phyloP scores from a whole-genome alignment of 2,329 filamentous ascomycete genomes.

The Arthroderma sp. region DNA sequence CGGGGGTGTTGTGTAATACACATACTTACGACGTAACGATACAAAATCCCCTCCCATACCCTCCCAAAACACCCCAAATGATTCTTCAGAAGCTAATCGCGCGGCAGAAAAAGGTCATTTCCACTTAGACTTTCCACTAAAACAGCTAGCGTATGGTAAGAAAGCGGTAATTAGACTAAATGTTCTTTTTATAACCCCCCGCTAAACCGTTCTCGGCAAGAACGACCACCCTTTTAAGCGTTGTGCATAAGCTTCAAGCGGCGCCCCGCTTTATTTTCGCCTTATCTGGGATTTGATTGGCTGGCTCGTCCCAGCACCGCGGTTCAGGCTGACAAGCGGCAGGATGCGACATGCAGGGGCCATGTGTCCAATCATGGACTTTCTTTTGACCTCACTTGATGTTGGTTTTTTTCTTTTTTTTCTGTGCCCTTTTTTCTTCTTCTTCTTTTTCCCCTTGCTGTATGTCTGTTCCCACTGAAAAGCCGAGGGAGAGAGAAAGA shows the following conservation, averaged over 20 bases:
- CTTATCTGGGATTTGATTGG: constrained; percentile 3
- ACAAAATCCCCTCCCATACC: too few species aligned
- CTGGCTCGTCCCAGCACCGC: constrained; percentile 4
- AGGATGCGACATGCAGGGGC: constrained; percentile 6
- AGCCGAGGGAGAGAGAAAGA: too few species aligned
- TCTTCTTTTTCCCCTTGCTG: background rate
- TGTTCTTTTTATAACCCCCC: background rate
- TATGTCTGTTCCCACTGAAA: too few species aligned
- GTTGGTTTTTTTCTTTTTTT: constrained; percentile 7
- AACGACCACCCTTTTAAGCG: background rate
- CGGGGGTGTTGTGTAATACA: too few species aligned
- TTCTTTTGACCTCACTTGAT: constrained; percentile 3
- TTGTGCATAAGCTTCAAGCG: background rate
- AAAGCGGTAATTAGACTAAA: background rate
- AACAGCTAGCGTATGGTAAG: too few species aligned
- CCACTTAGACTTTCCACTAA: too few species aligned
- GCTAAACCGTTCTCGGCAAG: background rate
- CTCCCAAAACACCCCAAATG: too few species aligned
- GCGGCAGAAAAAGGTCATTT: background rate
- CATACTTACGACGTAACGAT: too few species aligned
- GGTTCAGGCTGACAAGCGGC: constrained; percentile 9
- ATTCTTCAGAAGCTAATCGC: background rate
- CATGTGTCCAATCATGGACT: constrained; percentile 4
- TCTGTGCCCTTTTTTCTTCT: background rate
- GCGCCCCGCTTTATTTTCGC: background rate